Evolutionary conservation across 192 early-diverging fungal genomes (phyloP), one percentile per base, ranked within the genome.

Genomic region (Coemansia sp.): DNA sequence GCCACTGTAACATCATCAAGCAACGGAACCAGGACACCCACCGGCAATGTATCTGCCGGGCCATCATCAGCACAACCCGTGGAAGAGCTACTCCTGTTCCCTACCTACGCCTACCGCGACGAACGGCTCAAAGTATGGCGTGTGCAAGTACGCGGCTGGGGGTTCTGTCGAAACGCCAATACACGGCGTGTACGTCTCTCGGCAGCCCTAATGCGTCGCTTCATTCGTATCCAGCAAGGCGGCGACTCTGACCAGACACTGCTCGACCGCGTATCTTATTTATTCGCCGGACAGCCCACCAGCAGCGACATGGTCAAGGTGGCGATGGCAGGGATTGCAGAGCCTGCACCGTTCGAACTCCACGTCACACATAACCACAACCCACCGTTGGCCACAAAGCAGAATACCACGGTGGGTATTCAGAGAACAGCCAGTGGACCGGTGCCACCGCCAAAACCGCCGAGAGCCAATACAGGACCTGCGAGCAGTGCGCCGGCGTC

Each of bases 81-180:
- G 0, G 79, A 82, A 12, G 79, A 82, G 62, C 51, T 83, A 58
- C 70, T 83, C 15, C 51, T 83, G 48, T 83, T 83, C 43, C 81
- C 81, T 1, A 78, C 81, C 2, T 78, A 67, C 37, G 81, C 81
- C 38, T 78, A 61, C 65, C 81, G 76, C 52, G 81, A 83, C 66
- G 81, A 83, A 58, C 69, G 73, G 51, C 66, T 78, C 28, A 83
- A 78, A 53, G 81, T 73, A 3, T 83, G 81, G 81, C 66, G 81
- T 5, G 73, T 83, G 33, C 81, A 83, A 32, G 76, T 83, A 32
- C 76, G 76, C 22, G 81, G 81, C 7, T 83, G 81, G 81, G 75
- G 36, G 12, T 83, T 68, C 32, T 67, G 76, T 48, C 75, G 81
- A 39, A 72, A 83, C 59, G 66, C 76, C 1, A 64, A 33, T 6